Conservation (phyloP, 345 rosid species). For the Eucalyptus curtisii region DNA sequence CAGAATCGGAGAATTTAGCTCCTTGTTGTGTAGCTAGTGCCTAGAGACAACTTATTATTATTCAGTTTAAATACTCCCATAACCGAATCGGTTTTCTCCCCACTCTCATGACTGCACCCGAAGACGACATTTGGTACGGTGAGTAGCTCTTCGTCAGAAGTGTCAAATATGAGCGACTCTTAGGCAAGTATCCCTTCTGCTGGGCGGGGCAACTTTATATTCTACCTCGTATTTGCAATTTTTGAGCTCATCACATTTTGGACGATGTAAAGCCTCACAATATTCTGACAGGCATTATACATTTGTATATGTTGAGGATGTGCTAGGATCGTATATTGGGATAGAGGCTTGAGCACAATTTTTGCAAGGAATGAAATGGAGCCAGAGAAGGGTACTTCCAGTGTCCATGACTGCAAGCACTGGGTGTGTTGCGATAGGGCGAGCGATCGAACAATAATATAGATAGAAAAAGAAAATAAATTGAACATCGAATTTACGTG, state of each 20-base stretch:
- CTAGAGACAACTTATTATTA: too few species aligned
- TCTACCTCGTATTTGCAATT: background rate
- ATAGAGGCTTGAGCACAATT: background rate
- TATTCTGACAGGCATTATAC: background rate
- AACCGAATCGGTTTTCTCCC: background rate
- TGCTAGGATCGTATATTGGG: background rate
- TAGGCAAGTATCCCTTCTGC: background rate
- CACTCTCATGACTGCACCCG: background rate
- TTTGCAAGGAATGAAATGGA: background rate
- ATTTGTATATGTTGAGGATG: background rate
- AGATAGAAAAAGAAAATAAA: too few species aligned
- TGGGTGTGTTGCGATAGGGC: too few species aligned
- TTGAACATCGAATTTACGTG: too few species aligned
- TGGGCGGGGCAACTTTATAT: background rate
- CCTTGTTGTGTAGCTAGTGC: background rate
- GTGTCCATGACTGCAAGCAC: background rate
- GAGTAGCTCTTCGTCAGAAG: background rate
- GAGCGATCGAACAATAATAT: too few species aligned
- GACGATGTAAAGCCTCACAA: background rate
- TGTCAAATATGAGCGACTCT: background rate
- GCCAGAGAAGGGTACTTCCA: background rate
- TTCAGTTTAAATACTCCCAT: background rate
- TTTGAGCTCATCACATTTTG: background rate
- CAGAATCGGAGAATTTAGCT: background rate
- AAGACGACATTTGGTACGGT: background rate